These are phyloP conservation scores for Davidsoniella virescens DNA, from an alignment of 2,329 filamentous ascomycete genomes.

Conservation along the genomic window DNA sequence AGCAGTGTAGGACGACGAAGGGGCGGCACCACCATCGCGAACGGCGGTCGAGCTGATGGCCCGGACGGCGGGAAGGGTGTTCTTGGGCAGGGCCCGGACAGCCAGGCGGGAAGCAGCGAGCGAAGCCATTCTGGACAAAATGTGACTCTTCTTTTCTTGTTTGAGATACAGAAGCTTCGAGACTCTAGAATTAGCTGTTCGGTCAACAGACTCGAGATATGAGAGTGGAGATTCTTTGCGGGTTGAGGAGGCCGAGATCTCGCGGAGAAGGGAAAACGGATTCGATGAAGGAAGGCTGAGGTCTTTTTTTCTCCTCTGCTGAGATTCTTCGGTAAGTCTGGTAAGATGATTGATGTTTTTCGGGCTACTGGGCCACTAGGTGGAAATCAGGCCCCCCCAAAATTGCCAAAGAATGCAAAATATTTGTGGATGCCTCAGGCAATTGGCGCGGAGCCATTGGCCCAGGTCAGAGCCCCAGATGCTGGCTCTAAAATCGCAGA, in stretches of 20 bases:
- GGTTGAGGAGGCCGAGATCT: slow-evolving; percentile 13
- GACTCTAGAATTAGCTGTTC: neutral
- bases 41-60: slow-evolving; percentile 39
- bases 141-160: neutral
- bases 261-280: slow-evolving; percentile 15
- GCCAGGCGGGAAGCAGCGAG: slow-evolving; percentile 54
- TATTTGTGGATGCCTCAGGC: slow-evolving; percentile 13
- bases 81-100: slow-evolving; percentile 40
- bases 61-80: slow-evolving; percentile 28
- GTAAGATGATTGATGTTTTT: slow-evolving; percentile 9
- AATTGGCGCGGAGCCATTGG: slow-evolving; percentile 2
- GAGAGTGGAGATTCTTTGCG: slow-evolving; percentile 12
- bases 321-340: neutral
- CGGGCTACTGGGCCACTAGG: neutral
- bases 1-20: slow-evolving; percentile 37
- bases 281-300: slow-evolving; percentile 24
- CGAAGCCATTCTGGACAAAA: slow-evolving; percentile 42
- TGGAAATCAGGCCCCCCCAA: slow-evolving; percentile 9
- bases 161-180: neutral
- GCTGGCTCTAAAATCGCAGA: neutral
- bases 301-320: slow-evolving; percentile 25
- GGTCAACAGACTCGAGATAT: slow-evolving; percentile 1
- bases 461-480: neutral
- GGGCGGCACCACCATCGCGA: slow-evolving; percentile 23
- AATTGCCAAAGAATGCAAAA: slow-evolving; percentile 4